These are phyloP conservation scores for Letharia lupina DNA, from an alignment of 495 filamentous ascomycete species.

Conservation along the genomic window DNA sequence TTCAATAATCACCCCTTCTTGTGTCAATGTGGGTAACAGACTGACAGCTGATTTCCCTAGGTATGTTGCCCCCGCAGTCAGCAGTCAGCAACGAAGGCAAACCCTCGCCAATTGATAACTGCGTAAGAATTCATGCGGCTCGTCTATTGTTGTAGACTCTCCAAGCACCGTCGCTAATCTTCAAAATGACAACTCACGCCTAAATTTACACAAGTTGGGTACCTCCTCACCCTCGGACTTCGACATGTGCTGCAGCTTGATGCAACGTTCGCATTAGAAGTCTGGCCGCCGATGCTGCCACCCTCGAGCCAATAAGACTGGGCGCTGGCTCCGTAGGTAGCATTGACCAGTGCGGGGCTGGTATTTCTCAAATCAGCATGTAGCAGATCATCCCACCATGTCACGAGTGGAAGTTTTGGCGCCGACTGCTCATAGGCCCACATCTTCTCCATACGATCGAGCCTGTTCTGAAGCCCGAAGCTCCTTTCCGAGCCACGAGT, in stretches of 20 bases:
- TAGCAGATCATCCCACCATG: background rate
- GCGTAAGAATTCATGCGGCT: background rate
- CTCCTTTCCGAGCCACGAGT: too few species aligned
- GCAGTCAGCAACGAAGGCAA: too few species aligned
- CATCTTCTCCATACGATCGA: too few species aligned
- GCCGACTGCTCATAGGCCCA: background rate
- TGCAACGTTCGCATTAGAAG: background rate
- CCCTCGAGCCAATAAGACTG: background rate
- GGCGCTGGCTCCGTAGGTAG: background rate
- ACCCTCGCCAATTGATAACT: too few species aligned
- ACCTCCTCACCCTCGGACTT: background rate
- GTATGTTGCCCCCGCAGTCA: too few species aligned
- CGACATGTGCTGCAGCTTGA: background rate
- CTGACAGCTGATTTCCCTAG: too few species aligned
- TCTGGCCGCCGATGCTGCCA: background rate
- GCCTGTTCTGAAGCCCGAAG: too few species aligned
- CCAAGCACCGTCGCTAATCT: background rate
- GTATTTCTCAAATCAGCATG: background rate
- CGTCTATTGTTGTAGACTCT: background rate
- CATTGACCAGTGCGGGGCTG: background rate
- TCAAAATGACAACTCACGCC: background rate
- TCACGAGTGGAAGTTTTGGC: background rate
- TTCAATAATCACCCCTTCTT: background rate
- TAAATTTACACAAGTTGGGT: too few species aligned
- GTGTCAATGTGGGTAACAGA: too few species aligned